Conservation (phyloP, 768 basidiomycete genomes). For the Phanerochaete carnosa region DNA sequence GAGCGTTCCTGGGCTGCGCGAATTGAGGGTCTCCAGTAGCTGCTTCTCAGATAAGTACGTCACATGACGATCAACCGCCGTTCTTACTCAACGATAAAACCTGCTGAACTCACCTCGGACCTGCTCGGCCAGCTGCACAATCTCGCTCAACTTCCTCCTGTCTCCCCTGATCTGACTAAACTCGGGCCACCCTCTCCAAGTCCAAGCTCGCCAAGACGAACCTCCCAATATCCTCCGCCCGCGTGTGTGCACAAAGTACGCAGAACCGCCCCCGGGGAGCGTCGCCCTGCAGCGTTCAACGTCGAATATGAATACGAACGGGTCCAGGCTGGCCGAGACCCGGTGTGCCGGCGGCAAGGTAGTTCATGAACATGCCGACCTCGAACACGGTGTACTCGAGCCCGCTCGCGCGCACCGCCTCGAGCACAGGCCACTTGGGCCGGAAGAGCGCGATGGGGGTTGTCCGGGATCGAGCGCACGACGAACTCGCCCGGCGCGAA, state of each 20-base stretch:
- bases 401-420: conserved; percentile 5
- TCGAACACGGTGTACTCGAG: conserved; percentile 11
- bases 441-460: conserved; percentile 3
- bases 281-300: conserved; percentile 5
- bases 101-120: not conserved
- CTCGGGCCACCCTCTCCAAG: conserved; percentile 6
- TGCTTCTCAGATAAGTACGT: not conserved
- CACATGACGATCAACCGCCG: not conserved
- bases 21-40: not conserved
- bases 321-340: conserved; percentile 1
- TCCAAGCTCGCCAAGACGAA: conserved; percentile 9
- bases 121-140: not conserved
- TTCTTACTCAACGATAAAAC: no score
- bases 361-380: conserved; percentile 12
- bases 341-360: conserved; percentile 5
- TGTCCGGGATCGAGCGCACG: not conserved
- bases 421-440: not conserved
- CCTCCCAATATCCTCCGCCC: conserved; percentile 6
- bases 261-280: conserved; percentile 4
- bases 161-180: conserved; percentile 3
- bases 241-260: not conserved
- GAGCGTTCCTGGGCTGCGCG: no score
- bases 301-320: not conserved
- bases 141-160: not conserved
- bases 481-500: conserved; percentile 10